Evolutionary conservation across 2,329 filamentous ascomycete genomes (phyloP).

Genomic region (Alternaria burnsii): DNA sequence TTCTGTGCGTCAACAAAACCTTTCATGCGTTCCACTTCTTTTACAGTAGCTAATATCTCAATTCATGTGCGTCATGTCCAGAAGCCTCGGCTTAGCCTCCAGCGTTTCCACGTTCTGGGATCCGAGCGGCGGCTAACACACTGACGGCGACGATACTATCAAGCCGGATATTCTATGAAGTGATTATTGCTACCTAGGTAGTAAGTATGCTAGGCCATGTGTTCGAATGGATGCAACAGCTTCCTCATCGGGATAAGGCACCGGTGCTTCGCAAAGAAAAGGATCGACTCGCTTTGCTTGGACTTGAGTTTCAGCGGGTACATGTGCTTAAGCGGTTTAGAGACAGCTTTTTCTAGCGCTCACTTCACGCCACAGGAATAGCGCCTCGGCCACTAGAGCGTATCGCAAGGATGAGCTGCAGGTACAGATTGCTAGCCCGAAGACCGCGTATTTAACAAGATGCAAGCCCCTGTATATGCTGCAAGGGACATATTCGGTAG

Average conservation of each 20-base stretch:
- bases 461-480: not conserved
- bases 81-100: not conserved
- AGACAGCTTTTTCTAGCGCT: not conserved
- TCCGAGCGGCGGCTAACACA: not conserved
- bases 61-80: no score
- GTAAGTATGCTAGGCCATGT: not conserved
- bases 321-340: not conserved
- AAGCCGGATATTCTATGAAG: no score
- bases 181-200: not conserved
- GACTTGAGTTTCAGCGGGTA: not conserved
- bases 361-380: not conserved
- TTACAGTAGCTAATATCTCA: not conserved
- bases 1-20: no score
- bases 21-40: no score
- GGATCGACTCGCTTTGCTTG: not conserved
- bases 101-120: not conserved
- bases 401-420: not conserved
- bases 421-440: not conserved
- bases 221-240: not conserved
- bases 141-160: not conserved
- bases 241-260: not conserved
- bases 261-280: not conserved
- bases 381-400: not conserved
- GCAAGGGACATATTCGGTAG: not conserved
- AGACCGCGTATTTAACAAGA: not conserved